Evolutionary conservation across 257 asterid species (phyloP).

Genomic region (Gentiana straminea): DNA sequence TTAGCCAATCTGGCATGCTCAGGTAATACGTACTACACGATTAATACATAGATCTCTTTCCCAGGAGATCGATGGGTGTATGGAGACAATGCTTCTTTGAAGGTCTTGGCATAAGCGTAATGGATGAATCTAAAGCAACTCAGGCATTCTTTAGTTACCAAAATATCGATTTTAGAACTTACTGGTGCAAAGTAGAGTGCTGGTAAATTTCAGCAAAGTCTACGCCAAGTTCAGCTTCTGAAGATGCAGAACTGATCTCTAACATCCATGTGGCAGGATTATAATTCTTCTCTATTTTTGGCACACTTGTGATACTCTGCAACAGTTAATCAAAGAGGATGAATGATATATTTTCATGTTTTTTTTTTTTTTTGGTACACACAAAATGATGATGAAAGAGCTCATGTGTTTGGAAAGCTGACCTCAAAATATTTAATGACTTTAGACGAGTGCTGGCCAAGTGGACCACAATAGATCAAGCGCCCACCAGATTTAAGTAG

Average conservation of each 20-base stretch:
- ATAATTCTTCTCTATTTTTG: slow-evolving; percentile 33
- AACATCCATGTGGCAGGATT: slow-evolving; percentile 69
- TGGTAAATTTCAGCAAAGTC: slow-evolving; percentile 48
- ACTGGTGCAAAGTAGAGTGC: slow-evolving; percentile 35
- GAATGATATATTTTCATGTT: background rate
- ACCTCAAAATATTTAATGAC: slow-evolving; percentile 52
- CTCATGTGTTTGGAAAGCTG: slow-evolving; percentile 1
- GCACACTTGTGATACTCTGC: slow-evolving; percentile 38
- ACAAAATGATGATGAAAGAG: background rate
- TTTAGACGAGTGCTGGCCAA: slow-evolving; percentile 36
- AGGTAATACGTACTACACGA: no score
- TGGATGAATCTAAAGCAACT: no score
- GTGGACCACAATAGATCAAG: slow-evolving; percentile 40
- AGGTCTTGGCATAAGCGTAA: no score
- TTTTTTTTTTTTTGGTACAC: background rate
- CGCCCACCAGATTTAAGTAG: slow-evolving; percentile 41
- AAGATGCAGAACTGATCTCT: slow-evolving; percentile 47
- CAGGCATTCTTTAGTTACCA: no score
- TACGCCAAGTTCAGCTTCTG: slow-evolving; percentile 45
- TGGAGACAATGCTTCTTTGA: no score
- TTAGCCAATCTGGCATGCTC: no score
- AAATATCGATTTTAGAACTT: slow-evolving; percentile 10
- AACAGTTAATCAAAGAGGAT: background rate
- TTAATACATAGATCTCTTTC: no score
- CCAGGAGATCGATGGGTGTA: no score